Percentiles rank a stretch among this genome's conserved stretches.
Conservation (phyloP, 2,329 filamentous ascomycete species). For the Aspergillus fischeri region DNA sequence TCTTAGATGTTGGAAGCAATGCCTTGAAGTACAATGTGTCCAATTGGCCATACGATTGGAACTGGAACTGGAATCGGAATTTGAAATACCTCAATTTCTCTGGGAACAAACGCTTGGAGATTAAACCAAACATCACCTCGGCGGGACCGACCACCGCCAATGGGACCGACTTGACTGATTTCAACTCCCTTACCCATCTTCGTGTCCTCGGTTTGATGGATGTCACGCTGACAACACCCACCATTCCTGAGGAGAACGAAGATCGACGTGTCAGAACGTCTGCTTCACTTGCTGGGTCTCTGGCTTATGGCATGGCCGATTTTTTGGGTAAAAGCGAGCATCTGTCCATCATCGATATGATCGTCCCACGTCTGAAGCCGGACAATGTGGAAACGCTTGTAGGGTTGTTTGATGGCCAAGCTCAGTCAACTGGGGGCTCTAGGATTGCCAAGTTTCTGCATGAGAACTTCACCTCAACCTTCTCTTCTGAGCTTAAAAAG, state of each 20-base stretch:
- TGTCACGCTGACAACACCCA: conserved; percentile 89
- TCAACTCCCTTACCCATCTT: conserved; percentile 76
- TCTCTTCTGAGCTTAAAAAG: conserved; percentile 74
- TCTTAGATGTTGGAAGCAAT: conserved; percentile 94
- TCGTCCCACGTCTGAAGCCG: conserved; percentile 86
- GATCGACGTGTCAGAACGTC: conserved; percentile 95
- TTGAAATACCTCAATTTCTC: conserved; percentile 93
- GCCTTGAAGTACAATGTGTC: conserved; percentile 97
- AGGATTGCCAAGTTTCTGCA: conserved; percentile 96
- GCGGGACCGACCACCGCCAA: conserved; percentile 47
- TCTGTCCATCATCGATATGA: conserved; percentile 89
- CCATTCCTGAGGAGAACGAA: conserved; percentile 90
- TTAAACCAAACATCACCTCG: conserved; percentile 63
- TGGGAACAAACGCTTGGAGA: conserved; percentile 93
- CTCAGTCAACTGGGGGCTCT: conserved; percentile 82
- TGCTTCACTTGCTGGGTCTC: conserved; percentile 82
- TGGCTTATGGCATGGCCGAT: conserved; percentile 97
- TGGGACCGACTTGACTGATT: conserved; percentile 78
- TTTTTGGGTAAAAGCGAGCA: conserved; percentile 91
- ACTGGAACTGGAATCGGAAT: conserved; percentile 98
- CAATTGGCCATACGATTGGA: conserved; percentile 99
- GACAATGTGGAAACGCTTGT: conserved; percentile 85
- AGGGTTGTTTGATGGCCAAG: conserved; percentile 93
- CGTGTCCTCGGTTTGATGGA: conserved; percentile 94
- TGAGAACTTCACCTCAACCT: conserved; percentile 86